Evolutionary conservation across 2,329 filamentous ascomycete species (phyloP).

Genomic region (Fusarium armeniacum): DNA sequence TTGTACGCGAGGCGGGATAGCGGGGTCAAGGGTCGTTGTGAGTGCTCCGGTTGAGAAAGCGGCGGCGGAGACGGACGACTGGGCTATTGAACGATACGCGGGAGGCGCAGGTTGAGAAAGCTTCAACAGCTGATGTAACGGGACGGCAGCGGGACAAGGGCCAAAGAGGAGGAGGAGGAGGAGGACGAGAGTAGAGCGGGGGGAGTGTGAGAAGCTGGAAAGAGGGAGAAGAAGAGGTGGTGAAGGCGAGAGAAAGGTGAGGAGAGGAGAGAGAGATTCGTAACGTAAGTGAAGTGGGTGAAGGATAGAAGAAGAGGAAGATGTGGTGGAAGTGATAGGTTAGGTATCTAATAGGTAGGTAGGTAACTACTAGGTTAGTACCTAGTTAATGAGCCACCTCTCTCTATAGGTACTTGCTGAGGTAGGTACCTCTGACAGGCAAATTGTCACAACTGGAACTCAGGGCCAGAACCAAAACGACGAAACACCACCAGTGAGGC

Average conservation of each 20-base stretch:
- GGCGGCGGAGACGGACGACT: conserved; percentile 40
- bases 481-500: conserved; percentile 15
- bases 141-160: conserved; percentile 42
- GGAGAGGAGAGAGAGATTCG: conserved; percentile 49
- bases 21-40: conserved; percentile 54
- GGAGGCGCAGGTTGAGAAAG: conserved; percentile 44
- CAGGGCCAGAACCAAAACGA: conserved; percentile 38
- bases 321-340: conserved; percentile 39
- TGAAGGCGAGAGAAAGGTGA: conserved; percentile 51
- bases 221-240: conserved; percentile 40
- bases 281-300: conserved; percentile 49
- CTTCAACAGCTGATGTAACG: conserved; percentile 39
- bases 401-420: neutral
- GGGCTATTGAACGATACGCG: conserved; percentile 42
- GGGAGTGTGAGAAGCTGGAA: conserved; percentile 41
- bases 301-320: conserved; percentile 39
- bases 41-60: conserved; percentile 44
- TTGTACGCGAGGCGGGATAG: conserved; percentile 52
- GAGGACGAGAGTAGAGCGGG: conserved; percentile 48
- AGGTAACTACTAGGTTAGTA: too few species aligned
- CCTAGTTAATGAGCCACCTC: conserved; percentile 2
- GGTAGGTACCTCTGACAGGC: conserved; percentile 10
- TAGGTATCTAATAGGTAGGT: conserved; percentile 1
- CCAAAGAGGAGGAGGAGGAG: conserved; percentile 27
- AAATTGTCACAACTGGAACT: conserved; percentile 3